Percentiles rank a stretch among this genome's conserved stretches.
phyloP scores from a whole-genome alignment of 176 grass and related monocot genomes.

The Thalia dealbata region DNA sequence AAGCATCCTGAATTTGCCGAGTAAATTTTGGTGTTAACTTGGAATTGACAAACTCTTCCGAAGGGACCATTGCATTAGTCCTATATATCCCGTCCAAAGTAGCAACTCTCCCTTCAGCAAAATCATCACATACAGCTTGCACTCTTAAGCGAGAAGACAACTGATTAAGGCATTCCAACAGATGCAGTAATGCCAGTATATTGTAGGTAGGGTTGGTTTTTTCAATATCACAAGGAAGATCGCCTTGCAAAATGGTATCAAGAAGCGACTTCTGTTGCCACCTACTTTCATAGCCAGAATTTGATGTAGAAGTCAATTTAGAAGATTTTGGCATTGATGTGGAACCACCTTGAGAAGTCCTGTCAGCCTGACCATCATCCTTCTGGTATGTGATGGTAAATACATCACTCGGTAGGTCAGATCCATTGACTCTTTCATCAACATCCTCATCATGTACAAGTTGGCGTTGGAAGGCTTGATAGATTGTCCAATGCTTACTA shows the following conservation, averaged over 20 bases:
- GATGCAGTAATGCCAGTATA: constrained; percentile 62
- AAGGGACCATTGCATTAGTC: constrained; percentile 34
- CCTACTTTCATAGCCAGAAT: constrained; percentile 21
- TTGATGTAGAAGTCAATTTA: constrained; percentile 33
- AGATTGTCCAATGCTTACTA: constrained; percentile 71
- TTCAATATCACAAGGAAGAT: constrained; percentile 74
- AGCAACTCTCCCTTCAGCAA: constrained; percentile 46
- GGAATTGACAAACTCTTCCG: constrained; percentile 65
- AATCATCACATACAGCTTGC: constrained; percentile 46
- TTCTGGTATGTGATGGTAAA: constrained; percentile 92
- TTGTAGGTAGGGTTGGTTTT: constrained; percentile 59
- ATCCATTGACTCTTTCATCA: constrained; percentile 44
- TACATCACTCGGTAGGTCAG: constrained; percentile 61
- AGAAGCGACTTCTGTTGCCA: constrained; percentile 38
- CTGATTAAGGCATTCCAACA: constrained; percentile 72
- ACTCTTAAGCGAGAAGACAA: constrained; percentile 51
- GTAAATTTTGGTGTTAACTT: constrained; percentile 84
- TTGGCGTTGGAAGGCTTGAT: constrained; percentile 78
- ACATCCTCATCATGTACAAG: constrained; percentile 54
- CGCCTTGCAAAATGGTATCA: constrained; percentile 71
- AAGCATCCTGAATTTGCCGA: constrained; percentile 82
- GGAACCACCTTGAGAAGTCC: constrained; percentile 31
- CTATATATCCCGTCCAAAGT: constrained; percentile 35
- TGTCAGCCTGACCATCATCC: constrained; percentile 44
- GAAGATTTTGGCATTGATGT: constrained; percentile 32